A percentile compares a stretch with the other conserved stretches of the same genome.
These are phyloP conservation scores for Nitzschia putrida DNA, from an alignment of 108 stramenopile species.

Conservation along the genomic window DNA sequence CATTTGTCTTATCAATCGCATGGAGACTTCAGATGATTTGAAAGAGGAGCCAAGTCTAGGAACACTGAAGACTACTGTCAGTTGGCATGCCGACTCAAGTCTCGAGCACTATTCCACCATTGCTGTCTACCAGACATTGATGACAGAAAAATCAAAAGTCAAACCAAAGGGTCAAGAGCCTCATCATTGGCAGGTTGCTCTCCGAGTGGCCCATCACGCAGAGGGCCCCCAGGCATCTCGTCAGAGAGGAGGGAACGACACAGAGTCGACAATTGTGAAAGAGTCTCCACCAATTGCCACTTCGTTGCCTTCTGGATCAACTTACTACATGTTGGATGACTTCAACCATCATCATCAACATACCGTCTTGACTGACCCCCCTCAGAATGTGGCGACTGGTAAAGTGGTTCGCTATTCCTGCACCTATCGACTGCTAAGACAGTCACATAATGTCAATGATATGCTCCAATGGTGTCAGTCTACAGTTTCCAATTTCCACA, in stretches of 20 bases:
- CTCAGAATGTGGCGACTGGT: background rate
- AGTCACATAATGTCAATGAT: conserved; percentile 46
- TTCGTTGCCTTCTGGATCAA: conserved; percentile 57
- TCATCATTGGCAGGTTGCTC: conserved; percentile 50
- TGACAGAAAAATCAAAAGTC: conserved; percentile 22
- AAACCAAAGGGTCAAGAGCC: conserved; percentile 3
- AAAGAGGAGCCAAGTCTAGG: conserved; percentile 29
- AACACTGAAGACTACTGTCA: conserved; percentile 59
- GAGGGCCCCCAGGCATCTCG: conserved; percentile 49
- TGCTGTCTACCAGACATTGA: conserved; percentile 66
- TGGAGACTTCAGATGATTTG: conserved; percentile 47
- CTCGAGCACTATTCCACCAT: conserved; percentile 80
- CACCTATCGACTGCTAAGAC: conserved; percentile 57
- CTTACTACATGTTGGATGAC: conserved; percentile 85
- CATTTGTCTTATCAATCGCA: conserved; percentile 82
- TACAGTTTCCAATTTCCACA: conserved; percentile 39
- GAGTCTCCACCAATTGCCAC: conserved; percentile 46
- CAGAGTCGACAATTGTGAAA: conserved; percentile 31
- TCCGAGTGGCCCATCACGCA: conserved; percentile 50
- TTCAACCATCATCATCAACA: conserved; percentile 85
- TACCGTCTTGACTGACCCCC: conserved; percentile 44
- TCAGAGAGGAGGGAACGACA: conserved; percentile 30
- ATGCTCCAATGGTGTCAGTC: conserved; percentile 39
- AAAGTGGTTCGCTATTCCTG: conserved; percentile 47
- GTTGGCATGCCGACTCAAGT: conserved; percentile 89